These are phyloP conservation scores for Pharnaceum exiguum DNA, from an alignment of 148 eudicot genomes.

Conservation along the genomic window DNA sequence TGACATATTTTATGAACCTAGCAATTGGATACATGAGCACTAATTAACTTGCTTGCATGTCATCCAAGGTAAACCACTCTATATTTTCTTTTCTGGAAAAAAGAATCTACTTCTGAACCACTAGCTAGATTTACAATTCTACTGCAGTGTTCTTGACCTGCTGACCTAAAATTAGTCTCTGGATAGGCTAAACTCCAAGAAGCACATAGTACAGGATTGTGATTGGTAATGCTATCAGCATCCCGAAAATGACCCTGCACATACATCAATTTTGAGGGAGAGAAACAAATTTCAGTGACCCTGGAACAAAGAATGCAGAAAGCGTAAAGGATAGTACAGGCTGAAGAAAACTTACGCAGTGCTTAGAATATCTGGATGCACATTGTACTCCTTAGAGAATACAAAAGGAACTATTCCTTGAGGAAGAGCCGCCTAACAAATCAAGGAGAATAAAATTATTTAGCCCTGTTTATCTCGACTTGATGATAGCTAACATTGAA, in stretches of 20 bases:
- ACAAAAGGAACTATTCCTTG: slow-evolving; percentile 96
- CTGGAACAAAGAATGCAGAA: neutral
- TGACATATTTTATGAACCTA: neutral
- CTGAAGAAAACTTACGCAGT: slow-evolving; percentile 65
- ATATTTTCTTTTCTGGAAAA: neutral
- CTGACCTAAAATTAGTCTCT: neutral
- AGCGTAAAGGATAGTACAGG: neutral
- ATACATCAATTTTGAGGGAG: neutral
- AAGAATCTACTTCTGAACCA: slow-evolving; percentile 1
- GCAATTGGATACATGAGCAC: neutral
- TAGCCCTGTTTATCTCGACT: too few species aligned
- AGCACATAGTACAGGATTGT: slow-evolving; percentile 83
- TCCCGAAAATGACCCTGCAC: slow-evolving; percentile 92
- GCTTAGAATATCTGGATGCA: slow-evolving; percentile 88
- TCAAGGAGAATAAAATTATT: too few species aligned
- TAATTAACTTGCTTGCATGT: neutral
- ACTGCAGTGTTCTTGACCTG: neutral
- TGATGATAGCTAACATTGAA: neutral
- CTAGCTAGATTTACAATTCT: slow-evolving; percentile 8
- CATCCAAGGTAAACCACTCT: neutral
- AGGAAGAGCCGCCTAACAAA: slow-evolving; percentile 89
- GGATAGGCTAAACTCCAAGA: slow-evolving; percentile 48
- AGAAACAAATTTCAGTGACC: neutral
- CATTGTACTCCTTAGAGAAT: slow-evolving; percentile 92
- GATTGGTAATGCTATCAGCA: slow-evolving; percentile 87